Conservation (phyloP, 2,329 filamentous ascomycete species). For the Stagonosporopsis vannaccii region DNA sequence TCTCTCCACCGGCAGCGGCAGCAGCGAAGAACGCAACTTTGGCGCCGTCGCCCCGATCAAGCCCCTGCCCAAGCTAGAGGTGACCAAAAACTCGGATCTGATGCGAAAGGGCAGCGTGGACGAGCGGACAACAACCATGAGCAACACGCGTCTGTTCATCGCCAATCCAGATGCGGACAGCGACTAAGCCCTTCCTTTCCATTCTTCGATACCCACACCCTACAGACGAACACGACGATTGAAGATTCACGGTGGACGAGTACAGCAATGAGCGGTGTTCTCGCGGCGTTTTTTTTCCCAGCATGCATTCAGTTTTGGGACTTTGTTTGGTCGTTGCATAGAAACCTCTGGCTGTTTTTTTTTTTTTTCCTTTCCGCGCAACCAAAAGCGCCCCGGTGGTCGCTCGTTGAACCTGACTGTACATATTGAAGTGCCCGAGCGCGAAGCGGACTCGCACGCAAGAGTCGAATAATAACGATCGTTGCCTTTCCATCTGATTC, state of each 20-base stretch:
- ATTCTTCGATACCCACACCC: conserved; percentile 44
- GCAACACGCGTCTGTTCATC: conserved; percentile 74
- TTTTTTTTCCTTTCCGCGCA: conserved; percentile 9
- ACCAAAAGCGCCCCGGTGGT: conserved; percentile 22
- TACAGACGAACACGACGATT: conserved; percentile 18
- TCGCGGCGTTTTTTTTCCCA: conserved; percentile 1
- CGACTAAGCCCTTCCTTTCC: conserved; percentile 44
- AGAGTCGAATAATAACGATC: conserved; percentile 13
- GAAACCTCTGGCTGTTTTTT: not conserved
- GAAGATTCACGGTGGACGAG: conserved; percentile 21
- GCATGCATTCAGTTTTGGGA: not conserved
- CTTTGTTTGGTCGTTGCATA: conserved; percentile 12
- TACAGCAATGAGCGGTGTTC: conserved; percentile 11
- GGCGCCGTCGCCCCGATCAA: conserved; percentile 62
- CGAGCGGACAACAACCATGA: conserved; percentile 78
- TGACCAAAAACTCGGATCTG: conserved; percentile 70
- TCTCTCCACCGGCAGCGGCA: conserved; percentile 53
- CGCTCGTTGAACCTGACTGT: conserved; percentile 16
- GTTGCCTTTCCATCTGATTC: conserved; percentile 1
- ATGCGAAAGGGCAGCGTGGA: conserved; percentile 81
- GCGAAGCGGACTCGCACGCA: conserved; percentile 2
- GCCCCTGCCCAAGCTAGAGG: conserved; percentile 51
- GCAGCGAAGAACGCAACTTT: conserved; percentile 58
- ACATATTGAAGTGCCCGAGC: conserved; percentile 17
- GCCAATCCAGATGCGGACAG: conserved; percentile 76